These are phyloP conservation scores for Knufia petricola DNA, from an alignment of 2,329 filamentous ascomycete genomes.

Conservation along the genomic window DNA sequence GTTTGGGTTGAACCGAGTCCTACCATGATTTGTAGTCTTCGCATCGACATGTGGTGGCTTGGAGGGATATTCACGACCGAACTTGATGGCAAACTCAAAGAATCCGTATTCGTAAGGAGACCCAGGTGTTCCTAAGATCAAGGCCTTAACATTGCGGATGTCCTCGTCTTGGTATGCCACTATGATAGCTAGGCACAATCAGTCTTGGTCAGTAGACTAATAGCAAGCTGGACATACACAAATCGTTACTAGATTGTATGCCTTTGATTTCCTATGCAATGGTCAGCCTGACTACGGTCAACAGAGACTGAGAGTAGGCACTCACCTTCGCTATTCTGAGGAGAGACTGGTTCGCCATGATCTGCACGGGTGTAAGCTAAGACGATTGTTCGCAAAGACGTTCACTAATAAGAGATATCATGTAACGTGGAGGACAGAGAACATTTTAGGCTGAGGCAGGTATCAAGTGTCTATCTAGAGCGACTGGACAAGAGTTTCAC, in stretches of 20 bases:
- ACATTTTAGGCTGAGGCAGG: background rate
- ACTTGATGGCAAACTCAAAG: conserved; percentile 61
- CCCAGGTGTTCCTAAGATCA: conserved; percentile 87
- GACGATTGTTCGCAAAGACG: background rate
- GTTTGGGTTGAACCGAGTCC: conserved; percentile 90
- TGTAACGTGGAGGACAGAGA: background rate
- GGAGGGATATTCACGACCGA: conserved; percentile 61
- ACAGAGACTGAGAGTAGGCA: conserved; percentile 13
- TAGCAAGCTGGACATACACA: conserved; percentile 51
- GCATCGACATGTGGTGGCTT: conserved; percentile 53
- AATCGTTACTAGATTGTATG: conserved; percentile 70
- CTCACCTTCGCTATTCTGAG: conserved; percentile 75
- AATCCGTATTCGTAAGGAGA: conserved; percentile 97
- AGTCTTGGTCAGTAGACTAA: conserved; percentile 11
- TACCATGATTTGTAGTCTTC: conserved; percentile 78
- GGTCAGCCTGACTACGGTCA: conserved; percentile 16
- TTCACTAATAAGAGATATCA: background rate
- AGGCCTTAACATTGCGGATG: conserved; percentile 73
- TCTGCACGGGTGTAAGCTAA: background rate
- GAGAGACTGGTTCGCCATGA: conserved; percentile 75
- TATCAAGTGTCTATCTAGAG: background rate
- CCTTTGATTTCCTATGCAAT: conserved; percentile 64
- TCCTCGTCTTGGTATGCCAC: conserved; percentile 82
- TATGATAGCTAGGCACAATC: conserved; percentile 50
- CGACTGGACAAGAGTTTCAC: too few relatives aligned